Percentiles rank a stretch among this genome's conserved stretches.
Conservation (phyloP, 208 protist species). For the Novymonas esmeraldas region DNA sequence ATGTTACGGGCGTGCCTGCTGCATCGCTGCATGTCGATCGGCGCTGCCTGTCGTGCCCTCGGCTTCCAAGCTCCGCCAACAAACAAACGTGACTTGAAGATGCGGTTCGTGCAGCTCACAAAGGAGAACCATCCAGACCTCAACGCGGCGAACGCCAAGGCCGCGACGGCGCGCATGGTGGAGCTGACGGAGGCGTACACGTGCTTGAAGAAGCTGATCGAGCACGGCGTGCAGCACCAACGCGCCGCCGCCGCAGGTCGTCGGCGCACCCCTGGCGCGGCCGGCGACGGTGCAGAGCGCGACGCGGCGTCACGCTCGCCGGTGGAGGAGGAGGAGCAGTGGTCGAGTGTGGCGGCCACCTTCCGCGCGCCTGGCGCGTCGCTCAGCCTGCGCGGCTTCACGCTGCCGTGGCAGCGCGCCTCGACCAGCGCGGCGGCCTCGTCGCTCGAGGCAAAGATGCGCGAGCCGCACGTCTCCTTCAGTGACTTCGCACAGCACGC, state of each 20-base stretch:
- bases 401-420: constrained; percentile 74
- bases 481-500: constrained; percentile 43
- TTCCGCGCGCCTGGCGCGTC: constrained; percentile 65
- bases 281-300: no score
- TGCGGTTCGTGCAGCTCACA: constrained; percentile 66
- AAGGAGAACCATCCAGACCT: constrained; percentile 82
- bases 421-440: constrained; percentile 25
- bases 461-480: constrained; percentile 30
- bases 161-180: constrained; percentile 52
- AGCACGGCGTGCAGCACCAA: constrained; percentile 39
- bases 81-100: constrained; percentile 63
- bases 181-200: constrained; percentile 74
- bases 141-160: constrained; percentile 35
- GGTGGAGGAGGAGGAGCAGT: constrained; percentile 13
- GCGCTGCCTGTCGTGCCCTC: constrained; percentile 62
- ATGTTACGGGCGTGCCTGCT: constrained; percentile 43
- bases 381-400: constrained; percentile 61
- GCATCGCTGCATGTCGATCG: constrained; percentile 47
- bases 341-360: constrained; percentile 41
- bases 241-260: neutral
- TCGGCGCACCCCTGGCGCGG: no score
- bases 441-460: constrained; percentile 33
- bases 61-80: constrained; percentile 59
- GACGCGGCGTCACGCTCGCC: neutral
- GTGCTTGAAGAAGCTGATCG: constrained; percentile 59